Conservation (phyloP, 75 land plant genomes). For the Chamaecyparis obtusa region DNA sequence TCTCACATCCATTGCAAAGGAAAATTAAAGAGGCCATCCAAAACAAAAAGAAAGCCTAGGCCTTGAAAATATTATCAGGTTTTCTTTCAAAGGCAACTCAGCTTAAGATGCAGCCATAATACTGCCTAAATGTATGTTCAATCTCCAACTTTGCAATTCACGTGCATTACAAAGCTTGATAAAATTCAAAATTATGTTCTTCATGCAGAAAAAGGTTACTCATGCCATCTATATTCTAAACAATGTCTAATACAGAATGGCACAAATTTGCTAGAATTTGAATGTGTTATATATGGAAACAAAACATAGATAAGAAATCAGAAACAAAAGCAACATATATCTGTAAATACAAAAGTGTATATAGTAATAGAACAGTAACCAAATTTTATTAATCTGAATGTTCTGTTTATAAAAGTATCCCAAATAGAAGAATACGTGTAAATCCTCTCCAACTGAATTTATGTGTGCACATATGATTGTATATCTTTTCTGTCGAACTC, state of each 20-base stretch:
- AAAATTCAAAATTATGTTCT: too few species aligned
- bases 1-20: conserved; percentile 2
- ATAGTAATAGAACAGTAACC: not conserved
- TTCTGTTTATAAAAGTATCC: not conserved
- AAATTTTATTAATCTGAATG: not conserved
- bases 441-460: not conserved
- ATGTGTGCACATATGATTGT: not conserved
- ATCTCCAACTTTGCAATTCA: not conserved
- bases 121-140: not conserved
- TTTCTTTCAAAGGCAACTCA: not conserved
- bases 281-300: not conserved
- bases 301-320: not conserved
- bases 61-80: not conserved
- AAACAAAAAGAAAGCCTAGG: not conserved
- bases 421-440: not conserved
- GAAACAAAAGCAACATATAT: not conserved
- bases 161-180: not conserved
- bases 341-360: not conserved
- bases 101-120: not conserved
- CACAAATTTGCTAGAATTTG: not conserved
- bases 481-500: not conserved
- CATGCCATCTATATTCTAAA: not conserved
- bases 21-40: not conserved
- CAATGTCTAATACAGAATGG: not conserved
- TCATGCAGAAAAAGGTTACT: not conserved